phyloP scores from a whole-genome alignment of 2,329 filamentous ascomycete species.

The Phyllosticta ampelicida region DNA sequence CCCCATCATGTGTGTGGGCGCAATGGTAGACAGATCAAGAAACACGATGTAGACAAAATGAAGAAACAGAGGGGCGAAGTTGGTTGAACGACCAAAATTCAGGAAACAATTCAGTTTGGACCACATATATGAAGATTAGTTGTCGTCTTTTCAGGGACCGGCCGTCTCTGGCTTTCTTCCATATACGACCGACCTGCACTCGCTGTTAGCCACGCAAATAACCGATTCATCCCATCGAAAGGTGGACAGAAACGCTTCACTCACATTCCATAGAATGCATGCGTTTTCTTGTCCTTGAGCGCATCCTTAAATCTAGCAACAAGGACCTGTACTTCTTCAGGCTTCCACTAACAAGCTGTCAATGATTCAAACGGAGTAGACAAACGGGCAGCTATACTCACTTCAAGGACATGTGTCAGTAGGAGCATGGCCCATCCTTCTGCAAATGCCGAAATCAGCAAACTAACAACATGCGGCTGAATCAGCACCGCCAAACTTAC shows the following conservation, averaged over 20 bases:
- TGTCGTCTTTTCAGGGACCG: not conserved
- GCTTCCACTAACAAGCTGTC: slow-evolving; percentile 4
- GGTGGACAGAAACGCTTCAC: not conserved
- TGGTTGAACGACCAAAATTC: too few relatives aligned
- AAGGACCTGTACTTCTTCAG: slow-evolving; percentile 7
- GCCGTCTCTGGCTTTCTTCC: slow-evolving; percentile 1
- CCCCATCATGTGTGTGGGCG: not conserved
- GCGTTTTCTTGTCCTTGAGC: slow-evolving; percentile 4
- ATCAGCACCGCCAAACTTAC: not conserved
- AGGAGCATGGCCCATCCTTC: slow-evolving; percentile 8
- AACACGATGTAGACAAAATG: not conserved
- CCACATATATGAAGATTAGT: too few relatives aligned
- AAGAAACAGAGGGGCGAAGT: not conserved
- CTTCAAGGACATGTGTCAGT: slow-evolving; percentile 5
- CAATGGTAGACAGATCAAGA: not conserved
- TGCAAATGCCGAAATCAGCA: not conserved
- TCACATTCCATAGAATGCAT: slow-evolving; percentile 6
- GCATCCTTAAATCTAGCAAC: slow-evolving; percentile 3
- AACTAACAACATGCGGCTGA: not conserved
- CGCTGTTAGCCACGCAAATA: not conserved
- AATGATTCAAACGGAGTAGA: too few relatives aligned
- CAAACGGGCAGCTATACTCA: not conserved
- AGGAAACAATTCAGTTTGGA: too few relatives aligned
- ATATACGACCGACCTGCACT: slow-evolving; percentile 2
- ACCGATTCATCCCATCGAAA: not conserved